These are phyloP conservation scores for Scheffersomyces lignicola DNA, from an alignment of 1,139 yeast species.

Conservation along the genomic window DNA sequence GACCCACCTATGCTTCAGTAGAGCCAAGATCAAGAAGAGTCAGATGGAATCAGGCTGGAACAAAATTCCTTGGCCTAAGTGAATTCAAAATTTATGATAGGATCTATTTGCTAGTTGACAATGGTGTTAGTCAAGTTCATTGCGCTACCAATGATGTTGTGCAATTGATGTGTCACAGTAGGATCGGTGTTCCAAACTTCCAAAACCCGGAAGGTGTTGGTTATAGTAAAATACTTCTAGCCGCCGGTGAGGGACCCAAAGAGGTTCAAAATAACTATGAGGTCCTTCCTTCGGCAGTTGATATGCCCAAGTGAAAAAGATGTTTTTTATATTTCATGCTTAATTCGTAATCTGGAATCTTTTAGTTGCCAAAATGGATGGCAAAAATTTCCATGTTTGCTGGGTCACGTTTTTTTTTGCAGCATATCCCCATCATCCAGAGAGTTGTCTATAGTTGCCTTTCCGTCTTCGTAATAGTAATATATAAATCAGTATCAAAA, in stretches of 20 bases:
- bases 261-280: too few species aligned
- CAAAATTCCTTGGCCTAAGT: conserved; percentile 12
- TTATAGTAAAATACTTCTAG: conserved; percentile 5
- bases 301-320: too few species aligned
- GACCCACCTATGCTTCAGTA: conserved; percentile 17
- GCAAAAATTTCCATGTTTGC: not conserved
- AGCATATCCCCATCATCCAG: too few species aligned
- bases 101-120: conserved; percentile 14
- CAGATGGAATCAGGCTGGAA: conserved; percentile 11
- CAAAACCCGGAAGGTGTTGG: conserved; percentile 20
- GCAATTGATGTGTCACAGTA: conserved; percentile 18
- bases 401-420: not conserved
- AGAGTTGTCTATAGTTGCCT: too few species aligned
- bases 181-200: conserved; percentile 22
- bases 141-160: conserved; percentile 28
- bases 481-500: too few species aligned
- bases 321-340: too few species aligned
- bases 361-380: too few species aligned
- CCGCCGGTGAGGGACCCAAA: not conserved
- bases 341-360: too few species aligned
- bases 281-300: too few species aligned
- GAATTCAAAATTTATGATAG: conserved; percentile 14
- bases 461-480: too few species aligned
- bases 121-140: conserved; percentile 13
- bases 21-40: conserved; percentile 14